Base-by-base conservation (phyloP, 2,329 filamentous ascomycete genomes). In the Geoglossum cookeanum region DNA sequence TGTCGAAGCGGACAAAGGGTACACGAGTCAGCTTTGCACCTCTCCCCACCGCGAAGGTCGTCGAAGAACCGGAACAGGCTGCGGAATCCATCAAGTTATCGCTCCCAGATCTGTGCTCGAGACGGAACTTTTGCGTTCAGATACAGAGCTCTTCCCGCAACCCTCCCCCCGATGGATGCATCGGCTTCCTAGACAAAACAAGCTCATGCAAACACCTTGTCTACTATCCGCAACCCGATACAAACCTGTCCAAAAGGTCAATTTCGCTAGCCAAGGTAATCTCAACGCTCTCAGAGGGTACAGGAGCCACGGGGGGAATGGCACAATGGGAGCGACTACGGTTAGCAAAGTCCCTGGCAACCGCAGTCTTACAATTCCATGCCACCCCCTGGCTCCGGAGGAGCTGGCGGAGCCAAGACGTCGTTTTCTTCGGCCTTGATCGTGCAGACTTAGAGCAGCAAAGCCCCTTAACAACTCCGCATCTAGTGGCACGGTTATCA, bases 341-440 rank as follows among this genome's bases (percentile, higher is more conserved):
- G 7, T 56, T 63, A 29, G 60, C 59, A 4, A 61, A 56, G 37
- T 52, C 54, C 11, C 49, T 64, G 8, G 59, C 62, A 5, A 45
- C 56, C 7, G 62, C 62, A 44, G 58, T 63, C 11, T 55, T 64
- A 17, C 60, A 63, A 53, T 64, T 62, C 47, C 58, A 64, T 32
- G 22, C 55, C 4, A 62, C 62, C 11, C 57, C 60, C 1, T 64
- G 62, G 62, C 57, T 63, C 3, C 42, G 33, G 27, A 52, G 49
- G 3, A 53, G 51, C 1, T 63, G 61, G 61, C 45, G 58, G 13
- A 64, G 62, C 35, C 42, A 58, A 42, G 58, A 61, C 27, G 53
- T 64, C 1, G n/a, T 56, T 11, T 61, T 64, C 39, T 58, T 58
- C 44, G 32, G 48, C n/a, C 13, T 32, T 37, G 48, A 60, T 5